Conservation (phyloP, 352 stramenopile genomes). For the Globisporangium nagaii region DNA sequence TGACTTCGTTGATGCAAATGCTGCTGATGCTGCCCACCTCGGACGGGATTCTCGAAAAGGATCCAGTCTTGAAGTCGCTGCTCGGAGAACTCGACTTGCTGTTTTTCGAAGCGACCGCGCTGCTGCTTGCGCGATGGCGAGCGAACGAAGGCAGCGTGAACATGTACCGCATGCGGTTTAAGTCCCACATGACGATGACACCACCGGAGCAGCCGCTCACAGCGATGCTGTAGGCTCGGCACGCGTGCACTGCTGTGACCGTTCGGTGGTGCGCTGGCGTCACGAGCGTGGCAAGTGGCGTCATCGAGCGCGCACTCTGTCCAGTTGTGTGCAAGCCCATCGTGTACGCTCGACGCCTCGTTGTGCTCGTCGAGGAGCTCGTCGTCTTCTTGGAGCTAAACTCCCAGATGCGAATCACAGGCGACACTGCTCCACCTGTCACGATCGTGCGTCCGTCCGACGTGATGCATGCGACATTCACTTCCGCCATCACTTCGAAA, state of each 20-base stretch:
- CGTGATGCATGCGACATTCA: conserved; percentile 51
- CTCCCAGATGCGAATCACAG: conserved; percentile 55
- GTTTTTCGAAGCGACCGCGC: neutral
- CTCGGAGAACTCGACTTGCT: neutral
- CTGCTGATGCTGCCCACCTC: conserved; percentile 20
- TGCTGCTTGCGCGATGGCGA: neutral
- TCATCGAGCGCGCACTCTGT: conserved; percentile 33
- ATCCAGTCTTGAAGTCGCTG: too few relatives aligned
- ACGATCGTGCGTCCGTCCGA: conserved; percentile 59
- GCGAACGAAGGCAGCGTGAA: conserved; percentile 30
- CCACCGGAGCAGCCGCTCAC: conserved; percentile 57
- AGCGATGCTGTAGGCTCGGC: conserved; percentile 54
- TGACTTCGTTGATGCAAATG: conserved; percentile 63
- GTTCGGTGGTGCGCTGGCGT: conserved; percentile 27
- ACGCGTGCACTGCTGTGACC: conserved; percentile 53
- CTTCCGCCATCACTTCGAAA: conserved; percentile 49
- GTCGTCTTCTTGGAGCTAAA: conserved; percentile 22
- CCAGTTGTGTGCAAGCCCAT: conserved; percentile 19
- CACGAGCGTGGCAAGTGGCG: conserved; percentile 33
- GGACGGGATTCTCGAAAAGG: neutral
- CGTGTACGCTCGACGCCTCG: conserved; percentile 21
- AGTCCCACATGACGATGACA: conserved; percentile 58
- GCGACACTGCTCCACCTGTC: conserved; percentile 31
- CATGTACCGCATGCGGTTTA: conserved; percentile 59
- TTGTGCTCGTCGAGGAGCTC: neutral